Base-by-base conservation (phyloP, 495 filamentous ascomycete genomes). In the Pyrenopolyporus hunteri region DNA sequence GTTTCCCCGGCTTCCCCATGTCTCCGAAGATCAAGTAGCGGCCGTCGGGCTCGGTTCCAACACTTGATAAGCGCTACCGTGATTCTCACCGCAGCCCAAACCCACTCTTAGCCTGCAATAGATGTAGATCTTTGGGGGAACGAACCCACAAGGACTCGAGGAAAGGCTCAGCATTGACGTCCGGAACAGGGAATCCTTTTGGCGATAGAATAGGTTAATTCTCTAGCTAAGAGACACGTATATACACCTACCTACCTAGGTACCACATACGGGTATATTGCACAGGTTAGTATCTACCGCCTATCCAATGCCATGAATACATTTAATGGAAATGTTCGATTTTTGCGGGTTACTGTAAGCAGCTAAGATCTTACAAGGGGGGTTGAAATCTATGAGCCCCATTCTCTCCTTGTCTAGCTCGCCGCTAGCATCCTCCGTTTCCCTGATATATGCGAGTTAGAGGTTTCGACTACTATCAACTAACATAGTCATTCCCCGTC, bases 281-380 rank as follows among this genome's bases (percentile, higher is more conserved):
- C n/a, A n/a, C n/a, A n/a, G n/a, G n/a, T n/a, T n/a, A n/a, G n/a
- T n/a, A n/a, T n/a, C n/a, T n/a, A n/a, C n/a, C n/a, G 42, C 48
- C 55, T 26, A 25, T 43, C 23, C 19, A 26, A 44, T 55, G 36
- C 32, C 33, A 52, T 48, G 20, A 26, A 20, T 9, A 6, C 23
- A 13, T 44, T 22, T 26, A 44, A 25, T 16, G 23, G 42, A 58
- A 22, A 33, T 39, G 26, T 3, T 19, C 20, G 26, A 33, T 10
- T 44, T 43, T 44, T 43, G n/a, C 53, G 60, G 53, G n/a, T 50
- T 64, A 36, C 61, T 55, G 26, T 44, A 64, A 53, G 14, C 26
- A 29, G 61, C 37, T 55, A 64, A 53, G 61, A 57, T 48, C 22
- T 20, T 17, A 44, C 46, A 25, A 45, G 13, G 29, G 22, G 25